Percentiles rank a stretch among this genome's conserved stretches.
These are phyloP conservation scores for Acorus gramineus DNA, from an alignment of 106 monocot species.

Conservation along the genomic window DNA sequence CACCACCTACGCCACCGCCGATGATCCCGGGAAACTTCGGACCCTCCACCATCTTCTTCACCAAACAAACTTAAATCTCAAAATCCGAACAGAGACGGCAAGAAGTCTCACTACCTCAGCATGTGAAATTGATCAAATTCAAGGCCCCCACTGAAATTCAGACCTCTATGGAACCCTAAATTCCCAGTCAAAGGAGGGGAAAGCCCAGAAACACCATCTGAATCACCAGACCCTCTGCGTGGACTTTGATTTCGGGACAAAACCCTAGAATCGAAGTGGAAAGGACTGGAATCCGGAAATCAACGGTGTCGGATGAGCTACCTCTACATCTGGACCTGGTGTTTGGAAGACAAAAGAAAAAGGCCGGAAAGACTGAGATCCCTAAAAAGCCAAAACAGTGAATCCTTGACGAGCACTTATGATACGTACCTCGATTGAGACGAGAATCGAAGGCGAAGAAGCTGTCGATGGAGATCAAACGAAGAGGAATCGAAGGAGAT, in stretches of 20 bases:
- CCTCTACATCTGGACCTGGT: neutral
- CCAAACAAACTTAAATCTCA: neutral
- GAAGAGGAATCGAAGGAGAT: too few species aligned
- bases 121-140: neutral
- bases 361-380: neutral
- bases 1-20: neutral
- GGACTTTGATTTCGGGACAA: too few species aligned
- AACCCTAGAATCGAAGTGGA: neutral
- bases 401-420: conserved; percentile 2
- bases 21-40: conserved; percentile 32
- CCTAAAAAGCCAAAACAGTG: neutral
- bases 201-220: too few species aligned
- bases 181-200: too few species aligned
- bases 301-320: neutral
- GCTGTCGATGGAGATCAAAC: neutral
- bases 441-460: neutral
- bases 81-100: neutral
- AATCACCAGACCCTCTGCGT: too few species aligned
- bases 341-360: neutral
- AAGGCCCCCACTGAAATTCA: too few species aligned
- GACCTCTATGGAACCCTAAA: too few species aligned
- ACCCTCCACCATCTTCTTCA: conserved; percentile 25
- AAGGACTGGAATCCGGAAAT: neutral
- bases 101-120: neutral
- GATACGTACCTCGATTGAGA: conserved; percentile 20